Evolutionary conservation across 495 filamentous ascomycete species (phyloP), one percentile per base, ranked within the genome.

Genomic region (Penicillium chermesinum): DNA sequence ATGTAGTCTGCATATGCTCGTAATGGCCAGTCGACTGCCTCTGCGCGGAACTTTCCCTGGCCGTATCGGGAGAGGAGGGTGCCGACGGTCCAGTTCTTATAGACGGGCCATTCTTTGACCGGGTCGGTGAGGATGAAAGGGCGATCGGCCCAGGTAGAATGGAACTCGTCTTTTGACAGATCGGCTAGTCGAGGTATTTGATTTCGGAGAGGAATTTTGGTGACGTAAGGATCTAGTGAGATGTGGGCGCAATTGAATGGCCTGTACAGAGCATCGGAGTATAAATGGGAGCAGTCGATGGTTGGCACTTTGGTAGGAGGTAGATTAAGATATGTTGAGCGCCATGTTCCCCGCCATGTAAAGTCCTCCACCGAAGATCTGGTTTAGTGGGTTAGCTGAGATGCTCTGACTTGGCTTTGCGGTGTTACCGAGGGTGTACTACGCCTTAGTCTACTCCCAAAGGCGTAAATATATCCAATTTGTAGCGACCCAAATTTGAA

Each of bases 21-120:
- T 37, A 96, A 75, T 0, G 83, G 74, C 93, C 93, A 98, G 60
- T 96, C 88, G 9, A 98, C 90, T 6, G 91, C 87, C 72, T 98
- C 93, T 2, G 91, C 93, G 36, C 88, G 80, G 66, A 98, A 97
- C 27, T 71, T 69, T 9, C 82, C 70, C 41, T 83, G 70, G 2
- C 78, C 73, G 59, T 91, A 90, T 44, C 76, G 71, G 17, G 69
- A 57, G 0, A 85, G 67, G 2, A 98, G 68, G 9, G 67, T 65
- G 5, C 85, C 73, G 15, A 85, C 70, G 5, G 78, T 82, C 93
- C 93, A 96, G 7, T 79, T 69, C 22, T 76, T 69, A 65, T 80
- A 94, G 19, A 83, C 80, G 2, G 88, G 87, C 93, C 93, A 98
- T 43, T 74, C 53, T 54, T 84, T 85, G 46, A 96, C 85, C n/a